Evolutionary conservation across 2,329 filamentous ascomycete species (phyloP).

Genomic region (Dactylellina sp.): DNA sequence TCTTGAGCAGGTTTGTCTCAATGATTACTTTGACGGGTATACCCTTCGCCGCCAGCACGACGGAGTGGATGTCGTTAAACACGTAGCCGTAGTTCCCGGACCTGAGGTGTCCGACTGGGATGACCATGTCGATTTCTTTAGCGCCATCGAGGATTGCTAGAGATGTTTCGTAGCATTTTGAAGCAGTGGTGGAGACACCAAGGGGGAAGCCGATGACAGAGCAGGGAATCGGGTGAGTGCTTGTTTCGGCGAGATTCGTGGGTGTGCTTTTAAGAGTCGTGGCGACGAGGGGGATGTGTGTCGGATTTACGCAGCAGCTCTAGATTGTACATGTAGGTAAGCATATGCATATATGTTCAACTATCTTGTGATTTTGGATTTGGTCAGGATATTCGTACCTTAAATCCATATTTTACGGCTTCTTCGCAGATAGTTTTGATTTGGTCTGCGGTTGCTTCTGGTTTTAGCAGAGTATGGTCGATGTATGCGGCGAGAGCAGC

Average conservation of each 20-base stretch:
- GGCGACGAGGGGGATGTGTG: slow-evolving; percentile 54
- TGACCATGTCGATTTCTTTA: slow-evolving; percentile 60
- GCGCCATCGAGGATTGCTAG: slow-evolving; percentile 60
- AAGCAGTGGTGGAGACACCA: slow-evolving; percentile 56
- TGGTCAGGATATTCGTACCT: slow-evolving; percentile 44
- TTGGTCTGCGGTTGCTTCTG: slow-evolving; percentile 58
- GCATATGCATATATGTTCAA: too few relatives aligned
- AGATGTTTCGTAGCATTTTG: slow-evolving; percentile 60
- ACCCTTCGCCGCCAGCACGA: slow-evolving; percentile 56
- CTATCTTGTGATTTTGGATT: too few relatives aligned
- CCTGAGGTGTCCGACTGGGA: slow-evolving; percentile 59
- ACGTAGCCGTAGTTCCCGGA: slow-evolving; percentile 57
- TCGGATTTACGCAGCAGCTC: slow-evolving; percentile 60
- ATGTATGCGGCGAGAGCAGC: slow-evolving; percentile 55
- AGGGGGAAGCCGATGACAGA: slow-evolving; percentile 60
- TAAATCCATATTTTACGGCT: slow-evolving; percentile 59
- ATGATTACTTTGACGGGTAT: slow-evolving; percentile 61
- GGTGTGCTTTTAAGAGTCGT: slow-evolving; percentile 21
- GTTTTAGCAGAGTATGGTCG: slow-evolving; percentile 60
- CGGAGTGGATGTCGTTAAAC: slow-evolving; percentile 58
- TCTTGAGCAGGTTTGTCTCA: slow-evolving; percentile 59
- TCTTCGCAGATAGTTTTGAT: slow-evolving; percentile 59
- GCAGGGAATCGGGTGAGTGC: slow-evolving; percentile 42
- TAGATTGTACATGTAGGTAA: too few relatives aligned
- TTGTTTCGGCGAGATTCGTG: slow-evolving; percentile 4